phyloP scores from a whole-genome alignment of 768 basidiomycete species.

The Paxillus rubicundulus region DNA sequence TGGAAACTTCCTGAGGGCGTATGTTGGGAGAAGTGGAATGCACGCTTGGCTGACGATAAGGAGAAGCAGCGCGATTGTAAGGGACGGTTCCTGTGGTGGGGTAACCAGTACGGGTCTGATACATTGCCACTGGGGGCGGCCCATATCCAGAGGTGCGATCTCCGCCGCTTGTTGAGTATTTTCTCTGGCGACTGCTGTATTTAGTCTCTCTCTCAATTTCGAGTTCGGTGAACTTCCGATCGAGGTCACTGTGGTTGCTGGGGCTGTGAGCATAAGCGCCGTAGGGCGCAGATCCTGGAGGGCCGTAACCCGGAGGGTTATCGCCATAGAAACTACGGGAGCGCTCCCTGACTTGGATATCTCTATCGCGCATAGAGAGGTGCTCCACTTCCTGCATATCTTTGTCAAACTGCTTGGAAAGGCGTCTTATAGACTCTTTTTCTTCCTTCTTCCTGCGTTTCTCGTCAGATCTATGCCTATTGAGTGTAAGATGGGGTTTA shows the following conservation, averaged over 20 bases:
- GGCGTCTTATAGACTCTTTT: constrained; percentile 38
- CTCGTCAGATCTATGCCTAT: constrained; percentile 49
- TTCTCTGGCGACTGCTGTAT: constrained; percentile 38
- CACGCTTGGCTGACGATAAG: constrained; percentile 31
- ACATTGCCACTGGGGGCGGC: constrained; percentile 26
- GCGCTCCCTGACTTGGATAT: constrained; percentile 47
- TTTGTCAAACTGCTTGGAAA: constrained; percentile 38
- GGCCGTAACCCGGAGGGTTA: constrained; percentile 26
- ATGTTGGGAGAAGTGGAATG: constrained; percentile 47
- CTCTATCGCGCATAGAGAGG: constrained; percentile 55
- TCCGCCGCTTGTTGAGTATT: constrained; percentile 44
- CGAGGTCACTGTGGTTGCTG: constrained; percentile 32
- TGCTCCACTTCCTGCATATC: constrained; percentile 54
- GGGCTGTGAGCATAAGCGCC: constrained; percentile 27
- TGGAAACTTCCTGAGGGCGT: constrained; percentile 44
- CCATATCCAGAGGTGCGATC: constrained; percentile 26
- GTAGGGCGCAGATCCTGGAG: constrained; percentile 21
- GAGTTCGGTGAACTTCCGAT: constrained; percentile 37
- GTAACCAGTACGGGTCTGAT: constrained; percentile 27
- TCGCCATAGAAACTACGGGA: constrained; percentile 53
- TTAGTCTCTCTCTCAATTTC: constrained; percentile 32
- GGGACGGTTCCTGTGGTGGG: constrained; percentile 21
- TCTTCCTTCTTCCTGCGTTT: constrained; percentile 54
- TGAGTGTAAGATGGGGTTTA: constrained; percentile 12
- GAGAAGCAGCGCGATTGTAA: constrained; percentile 34